phyloP scores from a whole-genome alignment of 306 rosid species.

The Urtica urens region DNA sequence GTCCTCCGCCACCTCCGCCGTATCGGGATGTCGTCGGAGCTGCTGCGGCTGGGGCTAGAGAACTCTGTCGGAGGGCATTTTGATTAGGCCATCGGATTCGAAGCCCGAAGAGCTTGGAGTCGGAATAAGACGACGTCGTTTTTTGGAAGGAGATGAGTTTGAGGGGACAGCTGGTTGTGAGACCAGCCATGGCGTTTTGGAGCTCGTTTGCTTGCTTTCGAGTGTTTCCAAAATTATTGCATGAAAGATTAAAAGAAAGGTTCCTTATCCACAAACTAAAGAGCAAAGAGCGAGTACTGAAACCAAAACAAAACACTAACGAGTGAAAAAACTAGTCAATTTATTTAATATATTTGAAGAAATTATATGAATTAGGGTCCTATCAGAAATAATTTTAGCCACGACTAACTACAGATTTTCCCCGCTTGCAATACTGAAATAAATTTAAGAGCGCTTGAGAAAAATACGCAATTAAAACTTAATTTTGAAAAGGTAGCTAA shows the following conservation, averaged over 20 bases:
- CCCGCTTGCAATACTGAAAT: too few relatives aligned
- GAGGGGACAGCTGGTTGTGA: slow-evolving; percentile 43
- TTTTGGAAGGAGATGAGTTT: slow-evolving; percentile 22
- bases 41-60: slow-evolving; percentile 13
- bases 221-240: slow-evolving; percentile 4
- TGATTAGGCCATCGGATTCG: slow-evolving; percentile 24
- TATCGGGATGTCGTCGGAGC: slow-evolving; percentile 37
- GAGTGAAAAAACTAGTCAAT: too few relatives aligned
- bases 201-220: slow-evolving; percentile 1
- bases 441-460: too few relatives aligned
- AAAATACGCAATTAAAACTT: too few relatives aligned
- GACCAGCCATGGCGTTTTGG: slow-evolving; percentile 57
- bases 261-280: slow-evolving; percentile 23
- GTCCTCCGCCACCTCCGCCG: slow-evolving; percentile 36
- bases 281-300: too few relatives aligned
- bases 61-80: slow-evolving; percentile 14
- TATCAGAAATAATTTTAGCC: too few relatives aligned
- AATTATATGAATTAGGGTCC: too few relatives aligned
- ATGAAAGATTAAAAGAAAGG: too few relatives aligned
- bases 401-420: too few relatives aligned
- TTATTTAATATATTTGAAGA: too few relatives aligned
- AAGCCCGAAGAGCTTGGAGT: slow-evolving; percentile 48
- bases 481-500: too few relatives aligned
- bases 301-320: too few relatives aligned
- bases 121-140: slow-evolving; percentile 27